These are phyloP conservation scores for Penicillium subrubescens DNA, from an alignment of 495 filamentous ascomycete species.

Conservation along the genomic window DNA sequence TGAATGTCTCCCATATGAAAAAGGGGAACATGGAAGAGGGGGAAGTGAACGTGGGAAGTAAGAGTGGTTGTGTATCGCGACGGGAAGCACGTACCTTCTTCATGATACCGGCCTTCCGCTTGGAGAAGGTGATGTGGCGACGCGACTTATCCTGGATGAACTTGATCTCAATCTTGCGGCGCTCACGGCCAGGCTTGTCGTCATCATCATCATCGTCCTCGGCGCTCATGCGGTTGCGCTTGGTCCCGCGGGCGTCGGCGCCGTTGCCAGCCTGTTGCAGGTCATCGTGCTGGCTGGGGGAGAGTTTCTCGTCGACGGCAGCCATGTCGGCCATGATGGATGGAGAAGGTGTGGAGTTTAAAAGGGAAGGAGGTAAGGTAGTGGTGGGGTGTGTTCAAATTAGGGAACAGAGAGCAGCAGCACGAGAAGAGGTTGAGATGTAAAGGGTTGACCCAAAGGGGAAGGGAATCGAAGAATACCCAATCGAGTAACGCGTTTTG, in stretches of 20 bases:
- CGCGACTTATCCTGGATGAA: slow-evolving; percentile 99
- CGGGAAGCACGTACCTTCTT: slow-evolving; percentile 80
- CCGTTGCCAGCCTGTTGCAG: slow-evolving; percentile 54
- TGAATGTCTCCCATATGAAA: not conserved
- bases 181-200: slow-evolving; percentile 96
- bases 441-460: slow-evolving; percentile 46
- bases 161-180: slow-evolving; percentile 99
- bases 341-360: not conserved
- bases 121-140: slow-evolving; percentile 99
- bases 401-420: slow-evolving; percentile 8
- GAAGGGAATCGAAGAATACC: slow-evolving; percentile 49
- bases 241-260: slow-evolving; percentile 78
- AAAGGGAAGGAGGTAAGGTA: not conserved
- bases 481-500: slow-evolving; percentile 58
- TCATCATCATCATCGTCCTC: slow-evolving; percentile 99
- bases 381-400: not conserved
- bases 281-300: slow-evolving; percentile 51
- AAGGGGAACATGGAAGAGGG: not conserved
- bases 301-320: slow-evolving; percentile 52
- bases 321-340: slow-evolving; percentile 48
- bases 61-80: slow-evolving; percentile 24
- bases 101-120: slow-evolving; percentile 99
- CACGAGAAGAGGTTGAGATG: slow-evolving; percentile 7
- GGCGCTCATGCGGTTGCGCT: slow-evolving; percentile 81
- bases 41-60: not conserved